These are phyloP conservation scores for Syzygium aqueum DNA, from an alignment of 345 rosid genomes.

Conservation along the genomic window DNA sequence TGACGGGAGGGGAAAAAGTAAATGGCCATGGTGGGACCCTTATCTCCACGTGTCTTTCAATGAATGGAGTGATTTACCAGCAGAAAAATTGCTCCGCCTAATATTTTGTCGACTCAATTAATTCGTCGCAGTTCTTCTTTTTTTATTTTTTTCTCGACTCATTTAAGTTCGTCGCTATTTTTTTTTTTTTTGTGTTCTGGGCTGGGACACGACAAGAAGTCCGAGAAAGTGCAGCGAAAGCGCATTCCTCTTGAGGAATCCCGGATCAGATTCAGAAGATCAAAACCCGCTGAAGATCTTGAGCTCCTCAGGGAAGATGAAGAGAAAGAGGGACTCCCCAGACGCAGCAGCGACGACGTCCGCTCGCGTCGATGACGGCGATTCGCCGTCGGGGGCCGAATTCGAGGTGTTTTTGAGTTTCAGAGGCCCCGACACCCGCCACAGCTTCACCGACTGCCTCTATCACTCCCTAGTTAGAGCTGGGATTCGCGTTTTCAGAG, in stretches of 20 bases:
- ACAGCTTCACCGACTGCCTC: background rate
- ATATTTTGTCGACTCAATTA: too few relatives aligned
- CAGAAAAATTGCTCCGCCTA: too few relatives aligned
- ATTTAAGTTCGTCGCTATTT: too few relatives aligned
- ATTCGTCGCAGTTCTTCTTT: too few relatives aligned
- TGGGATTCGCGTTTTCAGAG: background rate
- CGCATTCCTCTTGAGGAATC: background rate
- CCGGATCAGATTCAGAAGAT: background rate
- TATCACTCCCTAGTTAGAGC: background rate
- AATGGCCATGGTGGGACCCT: too few relatives aligned
- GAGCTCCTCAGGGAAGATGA: background rate
- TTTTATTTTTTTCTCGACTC: too few relatives aligned
- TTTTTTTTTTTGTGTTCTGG: too few relatives aligned
- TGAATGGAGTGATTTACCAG: too few relatives aligned
- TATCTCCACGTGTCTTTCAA: too few relatives aligned
- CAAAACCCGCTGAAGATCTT: background rate
- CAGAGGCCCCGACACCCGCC: background rate
- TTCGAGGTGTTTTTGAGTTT: background rate
- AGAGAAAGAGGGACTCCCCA: too few relatives aligned
- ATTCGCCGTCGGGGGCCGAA: background rate
- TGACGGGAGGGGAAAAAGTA: too few relatives aligned
- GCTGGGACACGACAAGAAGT: too few relatives aligned
- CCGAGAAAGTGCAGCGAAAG: background rate
- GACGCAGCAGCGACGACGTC: background rate
- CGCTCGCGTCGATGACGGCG: background rate